A percentile compares a stretch with the other conserved stretches of the same genome.
Conservation (phyloP, 169 alveolate genomes). For the Cryptosporidium bovis region DNA sequence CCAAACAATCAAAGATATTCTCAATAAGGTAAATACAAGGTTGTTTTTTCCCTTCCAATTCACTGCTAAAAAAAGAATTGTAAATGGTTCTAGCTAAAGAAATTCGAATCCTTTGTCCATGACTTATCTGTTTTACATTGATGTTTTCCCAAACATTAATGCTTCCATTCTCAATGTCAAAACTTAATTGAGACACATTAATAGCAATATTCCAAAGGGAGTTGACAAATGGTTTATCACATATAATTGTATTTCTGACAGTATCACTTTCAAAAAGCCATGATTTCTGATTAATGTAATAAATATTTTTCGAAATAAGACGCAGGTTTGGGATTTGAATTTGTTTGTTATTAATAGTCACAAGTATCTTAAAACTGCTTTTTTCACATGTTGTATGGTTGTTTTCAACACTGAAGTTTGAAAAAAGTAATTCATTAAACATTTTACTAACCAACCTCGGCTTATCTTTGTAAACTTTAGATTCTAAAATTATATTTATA, state of each 20-base stretch:
- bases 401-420: neutral
- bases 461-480: neutral
- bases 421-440: constrained; percentile 1
- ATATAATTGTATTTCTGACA: constrained; percentile 29
- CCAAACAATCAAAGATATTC: constrained; percentile 39
- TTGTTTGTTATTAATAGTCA: neutral
- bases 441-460: neutral
- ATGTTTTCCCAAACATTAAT: constrained; percentile 12
- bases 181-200: constrained; percentile 3
- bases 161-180: constrained; percentile 18
- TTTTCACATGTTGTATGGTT: too few species aligned
- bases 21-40: constrained; percentile 36
- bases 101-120: constrained; percentile 52
- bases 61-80: neutral
- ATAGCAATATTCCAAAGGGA: constrained; percentile 33
- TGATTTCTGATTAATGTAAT: constrained; percentile 11
- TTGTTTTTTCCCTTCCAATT: neutral
- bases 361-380: neutral
- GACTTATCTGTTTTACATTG: constrained; percentile 47
- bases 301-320: neutral
- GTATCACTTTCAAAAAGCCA: constrained; percentile 35
- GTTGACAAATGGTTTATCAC: constrained; percentile 32
- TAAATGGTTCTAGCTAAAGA: constrained; percentile 63
- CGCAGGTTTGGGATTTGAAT: neutral
- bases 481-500: constrained; percentile 23